Percentiles rank a stretch among this genome's conserved stretches.
Evolutionary conservation across 176 grass and related monocot genomes (phyloP).

Genomic region (Thinopyrum elongatum): DNA sequence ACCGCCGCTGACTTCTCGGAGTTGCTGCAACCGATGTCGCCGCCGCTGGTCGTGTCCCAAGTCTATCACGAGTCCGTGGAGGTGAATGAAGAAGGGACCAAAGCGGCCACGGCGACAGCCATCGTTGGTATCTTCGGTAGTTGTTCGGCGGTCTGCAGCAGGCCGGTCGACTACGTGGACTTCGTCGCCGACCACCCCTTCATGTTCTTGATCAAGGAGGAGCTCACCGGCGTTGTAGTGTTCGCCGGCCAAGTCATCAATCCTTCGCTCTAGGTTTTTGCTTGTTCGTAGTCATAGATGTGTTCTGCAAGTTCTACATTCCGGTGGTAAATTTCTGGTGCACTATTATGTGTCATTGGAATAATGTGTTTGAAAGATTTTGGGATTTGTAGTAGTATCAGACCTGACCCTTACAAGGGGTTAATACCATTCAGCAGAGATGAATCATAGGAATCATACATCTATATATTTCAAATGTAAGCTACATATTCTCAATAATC

Average conservation of each 20-base stretch:
- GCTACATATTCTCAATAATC: not conserved
- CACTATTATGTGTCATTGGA: too few species aligned
- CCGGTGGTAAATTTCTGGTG: too few species aligned
- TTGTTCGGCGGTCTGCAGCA: not conserved
- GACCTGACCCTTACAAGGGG: too few species aligned
- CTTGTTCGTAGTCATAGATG: too few species aligned
- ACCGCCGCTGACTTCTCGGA: not conserved
- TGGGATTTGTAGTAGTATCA: too few species aligned
- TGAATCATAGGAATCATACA: not conserved
- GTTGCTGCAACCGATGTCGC: not conserved
- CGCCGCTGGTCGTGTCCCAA: not conserved
- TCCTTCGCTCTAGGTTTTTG: not conserved
- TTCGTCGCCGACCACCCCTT: constrained; percentile 7
- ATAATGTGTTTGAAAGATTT: too few species aligned
- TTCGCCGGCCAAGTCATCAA: not conserved
- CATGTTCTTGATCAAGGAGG: constrained; percentile 22
- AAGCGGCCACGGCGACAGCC: not conserved
- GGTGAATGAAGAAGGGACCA: not conserved
- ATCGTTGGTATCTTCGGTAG: not conserved
- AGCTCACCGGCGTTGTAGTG: not conserved
- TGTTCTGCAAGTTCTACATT: too few species aligned
- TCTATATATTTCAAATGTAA: not conserved
- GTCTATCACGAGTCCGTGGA: not conserved
- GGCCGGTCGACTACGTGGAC: not conserved
- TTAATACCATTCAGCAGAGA: not conserved